Evolutionary conservation across 352 stramenopile genomes (phyloP).

Genomic region (Peronosclerospora sorghi): DNA sequence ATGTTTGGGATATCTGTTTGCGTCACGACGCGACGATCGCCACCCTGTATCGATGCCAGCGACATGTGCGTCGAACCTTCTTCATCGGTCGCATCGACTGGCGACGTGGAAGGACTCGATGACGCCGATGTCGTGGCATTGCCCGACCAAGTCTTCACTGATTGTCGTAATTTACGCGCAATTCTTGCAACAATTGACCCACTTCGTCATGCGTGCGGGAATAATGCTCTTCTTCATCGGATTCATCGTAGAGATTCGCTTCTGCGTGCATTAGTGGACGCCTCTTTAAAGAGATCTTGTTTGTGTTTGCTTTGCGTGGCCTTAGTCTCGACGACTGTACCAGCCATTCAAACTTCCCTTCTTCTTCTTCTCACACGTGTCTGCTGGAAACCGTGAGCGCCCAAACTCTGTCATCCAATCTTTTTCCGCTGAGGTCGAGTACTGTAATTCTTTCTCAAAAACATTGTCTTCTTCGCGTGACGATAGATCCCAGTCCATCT

Average conservation of each 20-base stretch:
- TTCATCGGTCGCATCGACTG: conserved; percentile 26
- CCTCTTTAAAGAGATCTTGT: background rate
- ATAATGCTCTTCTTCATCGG: conserved; percentile 36
- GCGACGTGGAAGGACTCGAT: conserved; percentile 15
- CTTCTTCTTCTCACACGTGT: conserved; percentile 8
- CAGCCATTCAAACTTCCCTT: conserved; percentile 9
- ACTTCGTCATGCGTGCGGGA: conserved; percentile 60
- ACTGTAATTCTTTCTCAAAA: conserved; percentile 18
- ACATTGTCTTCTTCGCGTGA: conserved; percentile 21
- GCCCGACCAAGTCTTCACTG: conserved; percentile 51
- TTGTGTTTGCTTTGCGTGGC: conserved; percentile 1
- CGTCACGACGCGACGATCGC: conserved; percentile 37
- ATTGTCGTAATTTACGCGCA: conserved; percentile 43
- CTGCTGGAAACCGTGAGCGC: conserved; percentile 22
- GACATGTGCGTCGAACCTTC: conserved; percentile 50
- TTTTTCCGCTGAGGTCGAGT: conserved; percentile 20
- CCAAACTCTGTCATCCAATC: conserved; percentile 59
- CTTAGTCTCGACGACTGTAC: conserved; percentile 6
- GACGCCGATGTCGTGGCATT: conserved; percentile 20
- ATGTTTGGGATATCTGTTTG: conserved; percentile 63
- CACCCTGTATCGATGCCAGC: conserved; percentile 33
- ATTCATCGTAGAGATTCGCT: conserved; percentile 22
- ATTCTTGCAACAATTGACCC: conserved; percentile 51
- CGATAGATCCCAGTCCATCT: conserved; percentile 34
- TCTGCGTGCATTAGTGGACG: conserved; percentile 3